phyloP scores from a whole-genome alignment of 2,329 filamentous ascomycete genomes.

The Nemania sp. region DNA sequence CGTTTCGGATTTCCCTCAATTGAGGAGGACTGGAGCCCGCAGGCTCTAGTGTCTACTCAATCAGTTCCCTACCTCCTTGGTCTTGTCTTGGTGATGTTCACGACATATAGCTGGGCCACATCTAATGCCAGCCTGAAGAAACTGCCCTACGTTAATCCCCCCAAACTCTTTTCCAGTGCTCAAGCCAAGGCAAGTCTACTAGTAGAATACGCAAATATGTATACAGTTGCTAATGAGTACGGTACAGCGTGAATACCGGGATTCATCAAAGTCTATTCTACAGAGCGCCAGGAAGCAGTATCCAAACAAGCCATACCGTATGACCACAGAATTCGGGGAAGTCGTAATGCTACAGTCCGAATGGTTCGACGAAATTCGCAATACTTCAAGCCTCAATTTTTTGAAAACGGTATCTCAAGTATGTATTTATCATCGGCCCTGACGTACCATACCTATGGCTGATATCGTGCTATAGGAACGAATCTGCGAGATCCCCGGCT shows the following conservation, averaged over 20 bases:
- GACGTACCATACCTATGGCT: not conserved
- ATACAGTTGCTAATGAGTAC: not conserved
- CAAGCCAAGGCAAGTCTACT: constrained; percentile 24
- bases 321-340: constrained; percentile 35
- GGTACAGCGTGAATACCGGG: constrained; percentile 20
- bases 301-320: constrained; percentile 35
- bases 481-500: constrained; percentile 32
- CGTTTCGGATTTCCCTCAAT: constrained; percentile 18
- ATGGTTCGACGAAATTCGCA: constrained; percentile 33
- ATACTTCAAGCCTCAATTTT: constrained; percentile 30
- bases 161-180: constrained; percentile 22
- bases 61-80: constrained; percentile 25
- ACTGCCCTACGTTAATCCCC: constrained; percentile 30
- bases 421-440: not conserved
- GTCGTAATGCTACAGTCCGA: constrained; percentile 33
- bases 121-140: constrained; percentile 31
- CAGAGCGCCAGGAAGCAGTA: constrained; percentile 24
- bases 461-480: constrained; percentile 25
- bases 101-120: constrained; percentile 28
- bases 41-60: constrained; percentile 17
- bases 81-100: constrained; percentile 24
- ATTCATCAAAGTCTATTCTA: constrained; percentile 27
- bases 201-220: not conserved
- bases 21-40: constrained; percentile 25
- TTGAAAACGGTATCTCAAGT: constrained; percentile 25